phyloP scores from a whole-genome alignment of 495 filamentous ascomycete species.

The Aspergillus heteromorphus region DNA sequence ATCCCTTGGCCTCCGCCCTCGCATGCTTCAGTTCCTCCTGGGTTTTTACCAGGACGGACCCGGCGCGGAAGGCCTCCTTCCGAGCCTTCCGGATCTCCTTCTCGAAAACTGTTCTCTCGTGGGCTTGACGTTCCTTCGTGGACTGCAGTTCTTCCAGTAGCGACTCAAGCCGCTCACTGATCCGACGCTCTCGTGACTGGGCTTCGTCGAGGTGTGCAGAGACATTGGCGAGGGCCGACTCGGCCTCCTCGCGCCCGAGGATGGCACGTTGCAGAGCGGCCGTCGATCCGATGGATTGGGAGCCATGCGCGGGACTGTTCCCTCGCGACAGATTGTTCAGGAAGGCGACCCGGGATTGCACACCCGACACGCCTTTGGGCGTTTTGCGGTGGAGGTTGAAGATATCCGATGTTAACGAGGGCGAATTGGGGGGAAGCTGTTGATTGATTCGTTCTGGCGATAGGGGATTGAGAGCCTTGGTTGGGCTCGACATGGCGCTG shows the following conservation, averaged over 20 bases:
- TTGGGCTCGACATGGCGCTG: constrained; percentile 35
- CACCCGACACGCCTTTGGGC: constrained; percentile 56
- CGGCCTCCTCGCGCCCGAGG: constrained; percentile 79
- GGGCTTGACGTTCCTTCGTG: constrained; percentile 67
- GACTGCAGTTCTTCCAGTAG: constrained; percentile 73
- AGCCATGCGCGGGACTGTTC: constrained; percentile 54
- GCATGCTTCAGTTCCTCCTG: constrained; percentile 77
- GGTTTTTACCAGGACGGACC: constrained; percentile 66
- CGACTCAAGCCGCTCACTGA: constrained; percentile 71
- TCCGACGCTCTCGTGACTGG: constrained; percentile 63
- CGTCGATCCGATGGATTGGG: constrained; percentile 44
- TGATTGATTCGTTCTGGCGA: constrained; percentile 80
- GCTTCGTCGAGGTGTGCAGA: constrained; percentile 67
- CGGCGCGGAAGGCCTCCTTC: constrained; percentile 80
- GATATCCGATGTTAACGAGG: constrained; percentile 46
- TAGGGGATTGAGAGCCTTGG: constrained; percentile 61
- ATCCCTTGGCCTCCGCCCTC: constrained; percentile 46
- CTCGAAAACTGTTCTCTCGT: constrained; percentile 70
- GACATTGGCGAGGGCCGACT: constrained; percentile 44
- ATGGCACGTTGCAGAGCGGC: constrained; percentile 76
- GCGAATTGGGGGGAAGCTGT: constrained; percentile 52
- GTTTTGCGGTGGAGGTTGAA: constrained; percentile 33
- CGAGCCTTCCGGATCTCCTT: constrained; percentile 77
- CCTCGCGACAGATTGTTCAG: constrained; percentile 68
- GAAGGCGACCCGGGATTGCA: constrained; percentile 80